Evolutionary conservation across 2,329 filamentous ascomycete species (phyloP), one percentile per base, ranked within the genome.

Genomic region (Pestalotiopsis sp.): DNA sequence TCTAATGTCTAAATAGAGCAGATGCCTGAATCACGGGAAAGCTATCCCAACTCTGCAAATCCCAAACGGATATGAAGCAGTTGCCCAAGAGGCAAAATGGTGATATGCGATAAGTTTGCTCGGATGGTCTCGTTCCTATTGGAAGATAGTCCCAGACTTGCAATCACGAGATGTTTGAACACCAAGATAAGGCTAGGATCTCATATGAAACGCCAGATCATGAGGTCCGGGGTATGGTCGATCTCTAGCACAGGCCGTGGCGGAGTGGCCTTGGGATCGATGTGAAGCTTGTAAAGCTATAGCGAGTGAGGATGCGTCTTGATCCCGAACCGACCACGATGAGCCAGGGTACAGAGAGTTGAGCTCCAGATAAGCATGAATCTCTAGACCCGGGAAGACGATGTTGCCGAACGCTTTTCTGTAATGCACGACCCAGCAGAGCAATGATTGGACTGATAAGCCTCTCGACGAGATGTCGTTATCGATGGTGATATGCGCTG

Each of bases 21-120:
- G 27, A 65, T 38, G 25, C n/a, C 38, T 25, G 23, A 11, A 20
- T 20, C 20, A 25, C 38, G 38, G 58, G 66, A 60, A 38, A 68
- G 60, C 67, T 36, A 49, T 56, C 65, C 45, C 68, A 68, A 68
- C 64, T 68, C 64, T 68, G 69, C 66, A 49, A 66, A 72, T 71
- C 70, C 67, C 67, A 70, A 69, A 72, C 70, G 59, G 68, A 72
- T 69, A 69, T 71, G 71, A 72, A 72, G 71, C 71, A 72, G 38
- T 31, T 39, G 12, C 6, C 31, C 14, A 45, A 36, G 20, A 57
- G 52, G 64, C 23, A 36, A 13, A 57, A 66, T 67, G 36, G 27
- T 38, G 31, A 49, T 64, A 36, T 12, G 67, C 27, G 56, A 68
- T 64, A 66, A 68, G 67, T 62, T 66, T 41, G 23, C 20, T 39